These are phyloP conservation scores for Aechmea fasciata DNA, from an alignment of 176 grass and related monocot species.

Conservation along the genomic window DNA sequence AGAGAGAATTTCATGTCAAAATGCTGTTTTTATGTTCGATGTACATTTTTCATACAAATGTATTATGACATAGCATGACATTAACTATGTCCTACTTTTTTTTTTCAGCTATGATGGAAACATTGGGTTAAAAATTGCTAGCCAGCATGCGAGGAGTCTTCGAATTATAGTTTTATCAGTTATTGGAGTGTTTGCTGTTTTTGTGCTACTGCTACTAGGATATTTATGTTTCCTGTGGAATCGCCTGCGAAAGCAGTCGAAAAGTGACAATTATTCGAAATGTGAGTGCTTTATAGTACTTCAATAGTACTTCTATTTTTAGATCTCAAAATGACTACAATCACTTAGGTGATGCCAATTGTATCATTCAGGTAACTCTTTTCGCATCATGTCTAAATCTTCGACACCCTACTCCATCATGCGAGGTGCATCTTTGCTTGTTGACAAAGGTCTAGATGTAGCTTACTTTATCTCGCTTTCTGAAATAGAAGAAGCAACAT, in stretches of 20 bases:
- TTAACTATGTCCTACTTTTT: not conserved
- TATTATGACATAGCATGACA: not conserved
- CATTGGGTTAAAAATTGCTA: not conserved
- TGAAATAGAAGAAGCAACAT: constrained; percentile 13
- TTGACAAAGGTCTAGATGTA: constrained; percentile 5
- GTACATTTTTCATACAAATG: not conserved
- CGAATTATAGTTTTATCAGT: not conserved
- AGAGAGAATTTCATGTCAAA: not conserved
- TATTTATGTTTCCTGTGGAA: constrained; percentile 1
- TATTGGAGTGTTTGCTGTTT: constrained; percentile 4
- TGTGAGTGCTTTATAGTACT: not conserved
- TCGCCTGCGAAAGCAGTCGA: not conserved
- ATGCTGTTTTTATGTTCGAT: not conserved
- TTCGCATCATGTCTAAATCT: constrained; percentile 8
- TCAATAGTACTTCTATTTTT: no score
- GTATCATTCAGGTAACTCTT: constrained; percentile 1
- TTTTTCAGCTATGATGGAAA: constrained; percentile 1
- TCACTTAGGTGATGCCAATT: not conserved
- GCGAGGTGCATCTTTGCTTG: constrained; percentile 5
- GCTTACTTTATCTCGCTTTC: constrained; percentile 3
- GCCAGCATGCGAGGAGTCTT: constrained; percentile 1
- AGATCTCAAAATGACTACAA: no score
- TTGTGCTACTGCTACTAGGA: not conserved
- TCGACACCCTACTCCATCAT: constrained; percentile 1
- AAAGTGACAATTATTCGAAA: not conserved